These are phyloP conservation scores for Alopecurus myosuroides DNA, from an alignment of 176 grass and related monocot species.

Conservation along the genomic window DNA sequence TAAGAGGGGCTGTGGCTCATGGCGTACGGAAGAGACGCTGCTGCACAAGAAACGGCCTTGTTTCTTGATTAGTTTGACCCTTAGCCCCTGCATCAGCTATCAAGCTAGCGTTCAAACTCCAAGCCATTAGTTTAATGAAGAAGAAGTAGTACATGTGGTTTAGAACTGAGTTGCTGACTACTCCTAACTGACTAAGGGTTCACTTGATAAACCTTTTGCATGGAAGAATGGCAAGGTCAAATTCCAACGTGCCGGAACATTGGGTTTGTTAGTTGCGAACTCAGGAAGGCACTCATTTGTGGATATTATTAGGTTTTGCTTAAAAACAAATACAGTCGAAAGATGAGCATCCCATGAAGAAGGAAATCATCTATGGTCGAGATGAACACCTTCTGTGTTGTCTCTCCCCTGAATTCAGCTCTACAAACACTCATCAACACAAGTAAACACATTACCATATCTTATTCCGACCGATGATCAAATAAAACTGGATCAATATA, in stretches of 20 bases:
- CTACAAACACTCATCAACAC: no score
- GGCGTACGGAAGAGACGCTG: constrained; percentile 26
- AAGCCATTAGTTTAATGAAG: neutral
- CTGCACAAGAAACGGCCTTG: neutral
- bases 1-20: constrained; percentile 15
- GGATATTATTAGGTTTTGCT: no score
- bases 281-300: neutral
- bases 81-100: constrained; percentile 3
- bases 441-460: neutral
- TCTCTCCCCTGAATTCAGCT: no score
- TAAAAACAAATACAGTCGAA: no score
- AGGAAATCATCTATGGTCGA: no score
- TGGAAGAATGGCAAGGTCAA: neutral
- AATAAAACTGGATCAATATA: constrained; percentile 5
- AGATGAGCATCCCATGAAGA: no score
- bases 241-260: neutral
- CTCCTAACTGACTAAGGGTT: no score
- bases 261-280: neutral
- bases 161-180: neutral
- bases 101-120: neutral
- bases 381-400: no score
- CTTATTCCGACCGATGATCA: neutral
- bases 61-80: constrained; percentile 11
- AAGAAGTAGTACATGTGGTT: neutral
- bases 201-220: neutral